Conservation (phyloP, 2,329 filamentous ascomycete species). For the Trichothecium roseum region DNA sequence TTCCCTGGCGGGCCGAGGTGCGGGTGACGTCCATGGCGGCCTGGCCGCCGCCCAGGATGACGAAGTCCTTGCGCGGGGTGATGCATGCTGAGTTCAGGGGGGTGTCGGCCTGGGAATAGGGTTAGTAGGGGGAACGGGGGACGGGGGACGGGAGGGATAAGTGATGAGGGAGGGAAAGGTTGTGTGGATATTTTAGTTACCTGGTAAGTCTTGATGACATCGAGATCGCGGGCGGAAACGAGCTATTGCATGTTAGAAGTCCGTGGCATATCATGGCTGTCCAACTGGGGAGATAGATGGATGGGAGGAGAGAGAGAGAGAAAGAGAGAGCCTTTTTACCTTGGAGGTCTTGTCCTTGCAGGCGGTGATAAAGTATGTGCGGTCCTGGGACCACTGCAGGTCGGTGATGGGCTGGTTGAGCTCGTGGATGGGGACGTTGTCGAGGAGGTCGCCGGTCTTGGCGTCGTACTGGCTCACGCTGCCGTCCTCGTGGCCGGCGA, state of each 20-base stretch:
- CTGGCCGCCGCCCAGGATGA: slow-evolving; percentile 95
- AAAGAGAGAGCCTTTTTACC: slow-evolving; percentile 32
- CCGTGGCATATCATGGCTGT: not conserved
- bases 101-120: too few species aligned
- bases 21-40: slow-evolving; percentile 98
- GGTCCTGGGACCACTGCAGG: slow-evolving; percentile 86
- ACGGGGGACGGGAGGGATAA: too few species aligned
- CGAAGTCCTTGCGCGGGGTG: slow-evolving; percentile 92
- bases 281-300: not conserved
- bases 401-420: slow-evolving; percentile 76
- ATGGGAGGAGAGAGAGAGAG: not conserved
- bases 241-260: slow-evolving; percentile 37
- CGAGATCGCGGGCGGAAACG: slow-evolving; percentile 74
- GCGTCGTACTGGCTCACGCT: slow-evolving; percentile 84
- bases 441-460: slow-evolving; percentile 77
- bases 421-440: slow-evolving; percentile 78
- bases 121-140: too few species aligned
- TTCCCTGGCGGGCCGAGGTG: slow-evolving; percentile 86
- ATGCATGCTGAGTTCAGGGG: slow-evolving; percentile 94
- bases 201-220: slow-evolving; percentile 93
- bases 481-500: slow-evolving; percentile 94
- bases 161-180: too few species aligned
- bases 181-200: too few species aligned
- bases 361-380: slow-evolving; percentile 96
- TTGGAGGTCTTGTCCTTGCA: slow-evolving; percentile 97